Evolutionary conservation across 2,329 filamentous ascomycete species (phyloP).

Genomic region (Ramularia endophylla): DNA sequence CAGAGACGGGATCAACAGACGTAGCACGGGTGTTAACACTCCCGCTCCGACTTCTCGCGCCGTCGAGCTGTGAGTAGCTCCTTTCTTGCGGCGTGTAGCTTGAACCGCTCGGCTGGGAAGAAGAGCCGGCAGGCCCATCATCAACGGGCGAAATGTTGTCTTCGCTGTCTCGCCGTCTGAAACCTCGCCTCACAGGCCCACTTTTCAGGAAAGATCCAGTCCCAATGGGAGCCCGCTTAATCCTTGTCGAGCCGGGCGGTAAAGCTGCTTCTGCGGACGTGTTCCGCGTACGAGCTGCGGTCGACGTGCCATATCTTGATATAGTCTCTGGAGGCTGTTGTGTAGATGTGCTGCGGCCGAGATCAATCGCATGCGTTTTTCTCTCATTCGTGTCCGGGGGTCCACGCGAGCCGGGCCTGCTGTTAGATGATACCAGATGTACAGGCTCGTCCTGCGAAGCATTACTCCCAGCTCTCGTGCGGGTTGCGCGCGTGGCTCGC

Average conservation of each 20-base stretch:
- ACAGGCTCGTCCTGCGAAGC: slow-evolving; percentile 29
- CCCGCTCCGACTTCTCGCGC: slow-evolving; percentile 24
- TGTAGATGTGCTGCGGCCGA: slow-evolving; percentile 30
- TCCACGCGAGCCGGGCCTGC: slow-evolving; percentile 25
- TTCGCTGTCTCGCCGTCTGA: slow-evolving; percentile 52
- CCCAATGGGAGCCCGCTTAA: slow-evolving; percentile 70
- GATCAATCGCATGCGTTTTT: slow-evolving; percentile 18
- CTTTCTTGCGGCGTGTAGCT: slow-evolving; percentile 24
- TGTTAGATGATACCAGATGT: slow-evolving; percentile 21
- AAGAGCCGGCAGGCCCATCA: slow-evolving; percentile 25
- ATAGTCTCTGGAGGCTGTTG: slow-evolving; percentile 47
- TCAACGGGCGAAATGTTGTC: slow-evolving; percentile 39
- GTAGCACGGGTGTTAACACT: slow-evolving; percentile 28
- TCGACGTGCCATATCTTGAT: slow-evolving; percentile 36
- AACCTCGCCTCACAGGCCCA: slow-evolving; percentile 64
- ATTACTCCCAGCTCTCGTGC: slow-evolving; percentile 29
- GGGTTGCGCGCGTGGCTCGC: slow-evolving; percentile 23
- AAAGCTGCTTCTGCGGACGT: slow-evolving; percentile 55
- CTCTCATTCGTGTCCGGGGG: slow-evolving; percentile 15
- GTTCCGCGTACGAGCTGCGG: slow-evolving; percentile 45
- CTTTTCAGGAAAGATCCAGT: slow-evolving; percentile 74
- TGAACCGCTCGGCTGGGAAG: slow-evolving; percentile 23
- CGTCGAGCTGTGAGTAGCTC: slow-evolving; percentile 20
- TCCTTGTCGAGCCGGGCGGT: slow-evolving; percentile 66
- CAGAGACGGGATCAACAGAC: slow-evolving; percentile 30